These are phyloP conservation scores for Phaffia tasmanica DNA, from an alignment of 768 basidiomycete genomes.

Conservation along the genomic window DNA sequence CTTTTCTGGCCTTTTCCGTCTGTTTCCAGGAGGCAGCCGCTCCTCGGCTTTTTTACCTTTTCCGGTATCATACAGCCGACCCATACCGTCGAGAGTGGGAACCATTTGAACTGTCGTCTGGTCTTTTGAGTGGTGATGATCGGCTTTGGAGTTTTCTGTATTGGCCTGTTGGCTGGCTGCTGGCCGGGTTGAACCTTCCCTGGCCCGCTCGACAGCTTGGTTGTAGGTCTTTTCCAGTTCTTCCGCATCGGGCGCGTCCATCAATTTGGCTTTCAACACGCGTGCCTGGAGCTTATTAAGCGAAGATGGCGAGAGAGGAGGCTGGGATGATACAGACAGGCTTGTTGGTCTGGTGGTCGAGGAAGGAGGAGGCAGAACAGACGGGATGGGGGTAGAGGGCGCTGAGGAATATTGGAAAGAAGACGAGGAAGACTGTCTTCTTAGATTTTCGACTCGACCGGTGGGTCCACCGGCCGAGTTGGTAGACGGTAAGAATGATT, in stretches of 20 bases:
- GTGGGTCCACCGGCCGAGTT: background rate
- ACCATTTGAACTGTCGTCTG: constrained; percentile 64
- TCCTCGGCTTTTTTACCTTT: constrained; percentile 50
- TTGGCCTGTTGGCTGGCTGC: constrained; percentile 39
- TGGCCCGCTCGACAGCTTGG: constrained; percentile 29
- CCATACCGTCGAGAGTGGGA: constrained; percentile 74
- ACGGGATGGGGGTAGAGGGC: constrained; percentile 66
- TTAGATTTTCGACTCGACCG: constrained; percentile 17
- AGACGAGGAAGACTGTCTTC: constrained; percentile 7
- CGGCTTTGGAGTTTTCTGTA: constrained; percentile 32
- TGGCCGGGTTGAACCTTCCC: constrained; percentile 37
- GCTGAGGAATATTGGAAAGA: constrained; percentile 28
- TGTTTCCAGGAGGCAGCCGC: constrained; percentile 52
- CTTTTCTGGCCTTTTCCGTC: constrained; percentile 61
- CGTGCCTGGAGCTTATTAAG: constrained; percentile 87
- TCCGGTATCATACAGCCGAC: constrained; percentile 83
- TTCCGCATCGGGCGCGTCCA: constrained; percentile 64
- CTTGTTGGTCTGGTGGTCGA: background rate
- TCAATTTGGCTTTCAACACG: constrained; percentile 80
- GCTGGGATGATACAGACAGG: constrained; percentile 23
- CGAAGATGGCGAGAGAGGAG: constrained; percentile 42
- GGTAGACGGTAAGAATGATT: background rate
- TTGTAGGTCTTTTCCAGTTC: constrained; percentile 45
- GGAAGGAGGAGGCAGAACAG: constrained; percentile 77
- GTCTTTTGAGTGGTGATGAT: constrained; percentile 34